These are phyloP conservation scores for Pythium insidiosum DNA, from an alignment of 352 stramenopile genomes.

Conservation along the genomic window DNA sequence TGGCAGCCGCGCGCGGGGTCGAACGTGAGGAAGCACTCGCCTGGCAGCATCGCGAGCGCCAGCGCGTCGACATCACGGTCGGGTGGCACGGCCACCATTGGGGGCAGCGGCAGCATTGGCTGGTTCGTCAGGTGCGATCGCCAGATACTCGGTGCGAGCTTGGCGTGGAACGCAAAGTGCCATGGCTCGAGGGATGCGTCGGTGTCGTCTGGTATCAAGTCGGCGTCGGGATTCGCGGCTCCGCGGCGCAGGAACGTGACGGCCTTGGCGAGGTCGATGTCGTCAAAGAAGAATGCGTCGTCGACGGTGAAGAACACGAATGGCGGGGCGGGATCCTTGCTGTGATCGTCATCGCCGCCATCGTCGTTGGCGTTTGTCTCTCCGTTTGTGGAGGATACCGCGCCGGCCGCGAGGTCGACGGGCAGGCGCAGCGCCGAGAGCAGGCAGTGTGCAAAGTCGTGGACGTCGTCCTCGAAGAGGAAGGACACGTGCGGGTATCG, in stretches of 20 bases:
- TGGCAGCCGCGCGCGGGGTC: conserved; percentile 28
- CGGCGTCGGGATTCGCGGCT: background rate
- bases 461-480: conserved; percentile 21
- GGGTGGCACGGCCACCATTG: conserved; percentile 18
- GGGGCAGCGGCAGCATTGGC: conserved; percentile 34
- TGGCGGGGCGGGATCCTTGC: background rate
- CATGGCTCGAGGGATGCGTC: conserved; percentile 1
- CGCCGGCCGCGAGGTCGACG: too few species aligned
- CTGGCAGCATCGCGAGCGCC: conserved; percentile 3
- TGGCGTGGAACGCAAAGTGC: conserved; percentile 63
- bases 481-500: conserved; percentile 25
- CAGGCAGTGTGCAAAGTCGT: conserved; percentile 25
- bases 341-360: background rate
- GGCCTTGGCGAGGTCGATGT: conserved; percentile 29
- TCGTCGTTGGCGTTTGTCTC: conserved; percentile 6
- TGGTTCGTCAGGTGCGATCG: conserved; percentile 58
- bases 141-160: conserved; percentile 69
- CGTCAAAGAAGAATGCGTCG: conserved; percentile 52
- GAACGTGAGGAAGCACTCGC: conserved; percentile 28
- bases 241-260: conserved; percentile 6
- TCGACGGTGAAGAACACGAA: conserved; percentile 48
- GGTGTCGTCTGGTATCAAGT: background rate
- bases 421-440: conserved; percentile 8
- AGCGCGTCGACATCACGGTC: background rate
- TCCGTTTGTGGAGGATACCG: too few species aligned